phyloP scores from a whole-genome alignment of 1,139 yeast genomes.

The Nakaseomyces glabratus region DNA sequence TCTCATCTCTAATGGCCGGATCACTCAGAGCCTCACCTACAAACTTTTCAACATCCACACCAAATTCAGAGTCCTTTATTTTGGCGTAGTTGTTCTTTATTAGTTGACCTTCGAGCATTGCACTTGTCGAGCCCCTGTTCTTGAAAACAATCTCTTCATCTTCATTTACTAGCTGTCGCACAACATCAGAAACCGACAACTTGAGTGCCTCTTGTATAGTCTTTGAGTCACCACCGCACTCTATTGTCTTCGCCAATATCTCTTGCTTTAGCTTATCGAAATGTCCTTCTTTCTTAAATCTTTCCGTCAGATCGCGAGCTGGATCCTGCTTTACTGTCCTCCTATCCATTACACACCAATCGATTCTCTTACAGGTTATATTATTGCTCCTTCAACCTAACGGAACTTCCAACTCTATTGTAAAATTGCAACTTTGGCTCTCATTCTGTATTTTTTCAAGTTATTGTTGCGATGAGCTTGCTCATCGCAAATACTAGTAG shows the following conservation, averaged over 20 bases:
- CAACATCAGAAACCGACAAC: slow-evolving; percentile 18
- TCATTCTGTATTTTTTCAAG: no score
- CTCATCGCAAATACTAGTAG: no score
- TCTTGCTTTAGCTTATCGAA: slow-evolving; percentile 26
- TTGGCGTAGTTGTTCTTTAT: slow-evolving; percentile 24
- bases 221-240: slow-evolving; percentile 5
- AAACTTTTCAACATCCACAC: slow-evolving; percentile 15
- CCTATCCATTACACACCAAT: no score
- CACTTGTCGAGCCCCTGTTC: slow-evolving; percentile 30
- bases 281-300: slow-evolving; percentile 27
- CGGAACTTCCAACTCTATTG: no score
- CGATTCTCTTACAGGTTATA: no score
- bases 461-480: no score
- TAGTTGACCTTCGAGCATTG: slow-evolving; percentile 27
- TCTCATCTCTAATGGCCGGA: slow-evolving; percentile 15
- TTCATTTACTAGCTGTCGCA: slow-evolving; percentile 22
- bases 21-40: slow-evolving; percentile 16
- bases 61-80: slow-evolving; percentile 16
- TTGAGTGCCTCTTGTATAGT: slow-evolving; percentile 20
- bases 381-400: no score
- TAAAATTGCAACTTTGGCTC: no score
- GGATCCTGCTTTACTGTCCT: slow-evolving; percentile 17
- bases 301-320: slow-evolving; percentile 25
- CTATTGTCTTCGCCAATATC: slow-evolving; percentile 14
- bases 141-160: slow-evolving; percentile 28